phyloP scores from a whole-genome alignment of 306 rosid species.

The Cucurbita ficifolia region DNA sequence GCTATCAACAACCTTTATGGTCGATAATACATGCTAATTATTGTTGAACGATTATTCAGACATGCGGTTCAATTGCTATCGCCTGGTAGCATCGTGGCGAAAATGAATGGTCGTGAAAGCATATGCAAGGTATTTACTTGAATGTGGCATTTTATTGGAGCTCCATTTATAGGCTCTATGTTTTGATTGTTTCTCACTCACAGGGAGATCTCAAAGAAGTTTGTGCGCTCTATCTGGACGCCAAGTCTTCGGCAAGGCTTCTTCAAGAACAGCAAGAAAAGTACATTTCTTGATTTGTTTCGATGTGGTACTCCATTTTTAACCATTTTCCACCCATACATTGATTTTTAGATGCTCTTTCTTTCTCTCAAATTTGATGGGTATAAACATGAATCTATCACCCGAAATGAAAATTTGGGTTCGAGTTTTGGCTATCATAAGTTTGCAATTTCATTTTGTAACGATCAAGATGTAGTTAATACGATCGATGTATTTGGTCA shows the following conservation, averaged over 20 bases:
- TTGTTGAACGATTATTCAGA: conserved; percentile 17
- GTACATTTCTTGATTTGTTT: conserved; percentile 1
- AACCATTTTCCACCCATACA: neutral
- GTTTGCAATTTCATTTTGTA: neutral
- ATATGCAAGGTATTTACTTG: conserved; percentile 63
- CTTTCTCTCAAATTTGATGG: neutral
- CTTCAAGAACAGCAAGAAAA: conserved; percentile 9
- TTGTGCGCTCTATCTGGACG: conserved; percentile 49
- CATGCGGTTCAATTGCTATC: conserved; percentile 86
- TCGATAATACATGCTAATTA: too few relatives aligned
- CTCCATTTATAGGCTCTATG: neutral
- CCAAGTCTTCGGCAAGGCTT: neutral
- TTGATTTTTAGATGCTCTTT: neutral
- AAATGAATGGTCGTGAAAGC: conserved; percentile 80
- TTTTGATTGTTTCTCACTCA: conserved; percentile 3
- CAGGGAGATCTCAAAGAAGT: conserved; percentile 82
- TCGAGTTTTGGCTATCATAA: neutral
- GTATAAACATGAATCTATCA: neutral
- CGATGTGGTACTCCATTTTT: neutral
- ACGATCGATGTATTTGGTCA: neutral
- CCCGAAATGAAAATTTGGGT: neutral
- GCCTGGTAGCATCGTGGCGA: conserved; percentile 80
- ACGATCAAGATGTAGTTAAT: neutral
- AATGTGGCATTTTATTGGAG: neutral
- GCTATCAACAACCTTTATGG: too few relatives aligned